Evolutionary conservation across 768 basidiomycete genomes (phyloP), one percentile per base, ranked within the genome.

Genomic region (Mycena maculata): DNA sequence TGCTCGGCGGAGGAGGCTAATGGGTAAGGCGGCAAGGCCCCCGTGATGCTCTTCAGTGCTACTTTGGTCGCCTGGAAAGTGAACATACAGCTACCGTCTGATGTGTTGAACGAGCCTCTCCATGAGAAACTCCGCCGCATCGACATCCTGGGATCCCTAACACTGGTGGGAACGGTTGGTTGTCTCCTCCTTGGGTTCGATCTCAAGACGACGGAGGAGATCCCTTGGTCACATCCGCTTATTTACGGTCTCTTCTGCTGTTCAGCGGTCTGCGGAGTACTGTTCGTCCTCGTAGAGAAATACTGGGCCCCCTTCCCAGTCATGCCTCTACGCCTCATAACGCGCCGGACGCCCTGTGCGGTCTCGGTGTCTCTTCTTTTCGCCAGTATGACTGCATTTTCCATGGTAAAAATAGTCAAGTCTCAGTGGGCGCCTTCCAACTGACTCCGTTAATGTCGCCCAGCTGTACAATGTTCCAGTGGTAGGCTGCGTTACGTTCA

Each of bases 391-490:
- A 84, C 90, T 23, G 89, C 92, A 39, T 96, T 93, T 76, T 94
- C 93, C 1, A 91, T 89, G 88, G 92, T 89, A 76, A 74, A 48
- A 33, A 42, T 53, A 47, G 20, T 20, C 13, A 10, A 81, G 77
- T 49, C 67, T 72, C 28, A 28, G 57, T 41, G 38, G 18, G 28
- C 25, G 5, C 36, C 28, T 31, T 27, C 5, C 44, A 38, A 54
- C 60, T 63, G 57, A 41, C 44, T 54, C 44, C 68, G 53, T 59
- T 45, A 25, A 25, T 68, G 41, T 72, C 58, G 64, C 48, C n/a
- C 66, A 86, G 94, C 84, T 98, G 23, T 96, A 96, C 77, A 96
- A 94, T 75, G 84, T 93, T 28, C 95, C 95, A 8, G 77, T 97
- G 79, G 91, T 91, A 69, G 72, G 86, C 79, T 30, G 33, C 50